A percentile compares a stretch with the other conserved stretches of the same genome.
Evolutionary conservation across 371 early-diverging fungal genomes (phyloP).

Genomic region (Furculomyces boomerangus): DNA sequence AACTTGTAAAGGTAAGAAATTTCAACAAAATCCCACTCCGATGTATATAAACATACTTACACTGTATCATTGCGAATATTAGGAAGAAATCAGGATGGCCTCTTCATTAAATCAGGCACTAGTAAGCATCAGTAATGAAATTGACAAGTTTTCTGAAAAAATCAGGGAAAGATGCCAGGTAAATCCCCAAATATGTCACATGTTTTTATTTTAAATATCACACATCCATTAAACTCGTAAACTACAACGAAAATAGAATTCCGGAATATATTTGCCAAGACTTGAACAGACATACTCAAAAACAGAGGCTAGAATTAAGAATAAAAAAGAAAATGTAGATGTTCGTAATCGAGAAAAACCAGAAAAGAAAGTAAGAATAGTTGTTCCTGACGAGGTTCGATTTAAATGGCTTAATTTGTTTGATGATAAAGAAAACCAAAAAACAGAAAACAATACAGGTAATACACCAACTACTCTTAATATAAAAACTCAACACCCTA

Average conservation of each 20-base stretch:
- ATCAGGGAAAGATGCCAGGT: not conserved
- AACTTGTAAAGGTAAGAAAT: not conserved
- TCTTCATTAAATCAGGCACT: constrained; percentile 23
- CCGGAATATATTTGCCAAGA: not conserved
- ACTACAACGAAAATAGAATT: constrained; percentile 1
- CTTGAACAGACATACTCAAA: not conserved
- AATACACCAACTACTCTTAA: too few relatives aligned
- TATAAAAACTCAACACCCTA: too few relatives aligned
- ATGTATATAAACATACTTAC: not conserved
- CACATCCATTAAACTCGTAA: not conserved
- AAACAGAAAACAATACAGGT: too few relatives aligned
- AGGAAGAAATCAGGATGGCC: constrained; percentile 26
- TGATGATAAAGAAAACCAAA: constrained; percentile 9
- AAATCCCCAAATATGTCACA: not conserved
- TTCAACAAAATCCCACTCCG: not conserved
- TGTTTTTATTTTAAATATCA: not conserved
- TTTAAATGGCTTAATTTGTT: constrained; percentile 26
- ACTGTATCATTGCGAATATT: not conserved
- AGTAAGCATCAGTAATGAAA: constrained; percentile 14
- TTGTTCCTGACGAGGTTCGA: constrained; percentile 22
- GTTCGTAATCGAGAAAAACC: not conserved
- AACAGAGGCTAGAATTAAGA: not conserved
- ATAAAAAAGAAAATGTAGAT: not conserved
- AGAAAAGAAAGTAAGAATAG: constrained; percentile 12
- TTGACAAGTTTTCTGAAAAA: constrained; percentile 5